Conservation (phyloP, 108 stramenopile genomes). For the Epithemia pelagica region DNA sequence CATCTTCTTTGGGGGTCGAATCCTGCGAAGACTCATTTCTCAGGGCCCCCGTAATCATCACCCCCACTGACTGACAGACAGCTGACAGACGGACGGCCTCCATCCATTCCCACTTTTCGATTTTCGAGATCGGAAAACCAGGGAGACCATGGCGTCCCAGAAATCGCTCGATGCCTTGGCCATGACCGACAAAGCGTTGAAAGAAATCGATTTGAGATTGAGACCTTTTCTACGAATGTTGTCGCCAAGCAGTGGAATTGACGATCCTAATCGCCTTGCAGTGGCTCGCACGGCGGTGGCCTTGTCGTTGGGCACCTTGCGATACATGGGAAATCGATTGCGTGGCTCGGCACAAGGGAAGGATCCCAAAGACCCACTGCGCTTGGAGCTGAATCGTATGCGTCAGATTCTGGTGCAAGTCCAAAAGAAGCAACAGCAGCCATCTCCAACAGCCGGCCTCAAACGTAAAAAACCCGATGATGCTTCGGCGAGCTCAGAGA, state of each 20-base stretch:
- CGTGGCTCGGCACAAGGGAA: constrained; percentile 52
- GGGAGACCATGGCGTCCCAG: constrained; percentile 6
- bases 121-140: too few relatives aligned
- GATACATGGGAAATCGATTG: constrained; percentile 71
- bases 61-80: too few relatives aligned
- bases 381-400: constrained; percentile 66
- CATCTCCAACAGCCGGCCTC: too few relatives aligned
- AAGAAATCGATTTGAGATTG: constrained; percentile 20
- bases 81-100: too few relatives aligned
- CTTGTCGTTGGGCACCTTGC: constrained; percentile 66
- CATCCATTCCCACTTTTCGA: too few relatives aligned
- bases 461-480: too few relatives aligned
- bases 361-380: constrained; percentile 55
- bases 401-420: constrained; percentile 39
- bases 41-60: too few relatives aligned
- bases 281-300: constrained; percentile 59
- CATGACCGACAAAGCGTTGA: constrained; percentile 29
- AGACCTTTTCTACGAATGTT: constrained; percentile 19
- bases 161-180: constrained; percentile 21
- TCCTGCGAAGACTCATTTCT: too few relatives aligned
- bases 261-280: constrained; percentile 14
- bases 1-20: too few relatives aligned
- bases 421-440: constrained; percentile 7
- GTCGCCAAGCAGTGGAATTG: constrained; percentile 7
- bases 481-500: too few relatives aligned